These are phyloP conservation scores for Westerdykella aurantiaca DNA, from an alignment of 2,329 filamentous ascomycete genomes.

Conservation along the genomic window DNA sequence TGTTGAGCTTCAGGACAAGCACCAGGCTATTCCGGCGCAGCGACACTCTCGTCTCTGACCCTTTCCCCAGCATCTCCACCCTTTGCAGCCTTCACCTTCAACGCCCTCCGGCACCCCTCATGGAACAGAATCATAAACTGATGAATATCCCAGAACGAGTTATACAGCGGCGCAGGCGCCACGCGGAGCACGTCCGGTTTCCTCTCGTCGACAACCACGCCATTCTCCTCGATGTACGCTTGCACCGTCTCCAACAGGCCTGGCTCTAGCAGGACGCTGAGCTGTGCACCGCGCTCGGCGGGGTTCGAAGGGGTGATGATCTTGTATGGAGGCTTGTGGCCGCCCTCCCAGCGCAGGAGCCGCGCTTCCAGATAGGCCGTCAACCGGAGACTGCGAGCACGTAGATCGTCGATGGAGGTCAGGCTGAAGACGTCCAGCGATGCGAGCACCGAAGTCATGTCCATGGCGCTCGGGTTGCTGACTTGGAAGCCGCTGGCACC, in stretches of 20 bases:
- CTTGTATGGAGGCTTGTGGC: conserved; percentile 33
- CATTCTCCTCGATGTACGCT: conserved; percentile 57
- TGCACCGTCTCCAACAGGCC: conserved; percentile 67
- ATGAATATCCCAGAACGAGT: conserved; percentile 66
- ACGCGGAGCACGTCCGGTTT: conserved; percentile 81
- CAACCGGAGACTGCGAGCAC: conserved; percentile 64
- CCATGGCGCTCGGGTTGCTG: conserved; percentile 76
- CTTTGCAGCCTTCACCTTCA: neutral
- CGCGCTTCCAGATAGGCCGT: conserved; percentile 68
- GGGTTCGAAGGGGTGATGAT: conserved; percentile 66
- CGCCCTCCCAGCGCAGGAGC: conserved; percentile 17
- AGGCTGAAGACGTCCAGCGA: conserved; percentile 68
- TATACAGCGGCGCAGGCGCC: conserved; percentile 79
- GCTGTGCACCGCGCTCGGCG: conserved; percentile 66
- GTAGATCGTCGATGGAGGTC: conserved; percentile 62
- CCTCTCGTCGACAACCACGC: conserved; percentile 74
- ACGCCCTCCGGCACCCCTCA: conserved; percentile 42
- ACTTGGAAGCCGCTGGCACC: conserved; percentile 79
- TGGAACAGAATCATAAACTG: conserved; percentile 44
- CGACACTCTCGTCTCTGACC: neutral
- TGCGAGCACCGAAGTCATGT: conserved; percentile 68
- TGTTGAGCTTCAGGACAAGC: too few relatives aligned
- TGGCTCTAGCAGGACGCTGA: conserved; percentile 64
- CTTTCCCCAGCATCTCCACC: neutral
- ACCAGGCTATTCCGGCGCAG: too few relatives aligned